Evolutionary conservation across 305 asterid species (phyloP).

Genomic region (Nicotiana rustica): DNA sequence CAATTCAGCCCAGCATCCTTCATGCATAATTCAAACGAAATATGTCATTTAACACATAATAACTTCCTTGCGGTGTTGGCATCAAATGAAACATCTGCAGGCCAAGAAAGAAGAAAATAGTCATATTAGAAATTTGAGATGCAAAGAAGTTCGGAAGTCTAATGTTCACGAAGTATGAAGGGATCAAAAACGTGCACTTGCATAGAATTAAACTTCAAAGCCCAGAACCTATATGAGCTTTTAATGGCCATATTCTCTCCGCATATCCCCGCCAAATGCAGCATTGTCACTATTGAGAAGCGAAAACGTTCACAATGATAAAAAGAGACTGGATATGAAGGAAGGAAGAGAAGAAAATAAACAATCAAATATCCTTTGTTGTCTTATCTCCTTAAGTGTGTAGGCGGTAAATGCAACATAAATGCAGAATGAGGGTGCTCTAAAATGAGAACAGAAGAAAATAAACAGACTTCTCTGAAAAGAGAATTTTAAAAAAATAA

Average conservation of each 20-base stretch:
- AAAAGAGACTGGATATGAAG: background rate
- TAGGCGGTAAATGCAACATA: background rate
- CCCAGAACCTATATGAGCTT: background rate
- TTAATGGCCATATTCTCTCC: background rate
- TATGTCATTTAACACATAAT: slow-evolving; percentile 32
- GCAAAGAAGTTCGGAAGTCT: background rate
- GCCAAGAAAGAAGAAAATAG: background rate
- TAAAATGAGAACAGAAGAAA: too few relatives aligned
- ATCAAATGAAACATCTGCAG: slow-evolving; percentile 38
- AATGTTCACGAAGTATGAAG: background rate
- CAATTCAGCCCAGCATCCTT: background rate
- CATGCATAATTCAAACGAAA: slow-evolving; percentile 37
- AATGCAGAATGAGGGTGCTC: background rate
- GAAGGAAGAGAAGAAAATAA: too few relatives aligned
- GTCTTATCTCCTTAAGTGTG: background rate
- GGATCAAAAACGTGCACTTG: background rate
- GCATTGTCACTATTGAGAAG: background rate
- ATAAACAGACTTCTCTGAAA: too few relatives aligned
- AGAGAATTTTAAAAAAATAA: too few relatives aligned
- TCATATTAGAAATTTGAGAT: background rate
- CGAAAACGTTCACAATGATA: background rate
- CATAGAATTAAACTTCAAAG: background rate
- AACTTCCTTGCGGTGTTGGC: slow-evolving; percentile 32
- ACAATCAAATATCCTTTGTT: too few relatives aligned
- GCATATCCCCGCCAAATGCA: background rate